phyloP scores from a whole-genome alignment of 345 rosid species.

The Aquilaria sinensis region DNA sequence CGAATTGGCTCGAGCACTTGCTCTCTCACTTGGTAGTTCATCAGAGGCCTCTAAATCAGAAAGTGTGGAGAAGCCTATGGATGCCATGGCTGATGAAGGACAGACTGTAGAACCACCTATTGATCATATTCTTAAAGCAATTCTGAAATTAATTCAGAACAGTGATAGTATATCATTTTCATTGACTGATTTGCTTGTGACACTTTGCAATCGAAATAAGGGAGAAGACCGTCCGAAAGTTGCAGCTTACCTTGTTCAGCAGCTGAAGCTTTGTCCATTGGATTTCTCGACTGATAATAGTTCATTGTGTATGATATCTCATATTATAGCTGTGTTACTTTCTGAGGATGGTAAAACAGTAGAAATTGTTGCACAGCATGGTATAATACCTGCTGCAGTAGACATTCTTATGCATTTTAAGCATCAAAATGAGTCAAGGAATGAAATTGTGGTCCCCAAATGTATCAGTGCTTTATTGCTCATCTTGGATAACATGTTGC shows the following conservation, averaged over 20 bases:
- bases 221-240: constrained; percentile 86
- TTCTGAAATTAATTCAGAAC: constrained; percentile 68
- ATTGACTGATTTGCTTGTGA: constrained; percentile 77
- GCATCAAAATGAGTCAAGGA: constrained; percentile 40
- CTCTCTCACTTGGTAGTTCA: constrained; percentile 86
- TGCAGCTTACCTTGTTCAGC: constrained; percentile 70
- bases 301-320: constrained; percentile 79
- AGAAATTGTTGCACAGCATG: constrained; percentile 75
- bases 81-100: constrained; percentile 44
- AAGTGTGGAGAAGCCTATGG: constrained; percentile 57
- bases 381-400: constrained; percentile 53
- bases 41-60: constrained; percentile 80
- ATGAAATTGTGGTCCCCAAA: constrained; percentile 62
- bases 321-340: constrained; percentile 73
- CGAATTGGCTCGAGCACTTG: constrained; percentile 94
- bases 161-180: constrained; percentile 73
- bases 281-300: constrained; percentile 64
- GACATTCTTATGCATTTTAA: constrained; percentile 63
- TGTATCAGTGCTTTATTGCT: constrained; percentile 82
- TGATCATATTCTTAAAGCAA: constrained; percentile 79
- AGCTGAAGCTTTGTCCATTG: constrained; percentile 66
- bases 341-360: constrained; percentile 73
- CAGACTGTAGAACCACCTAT: constrained; percentile 65
- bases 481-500: constrained; percentile 79
- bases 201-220: constrained; percentile 83